Conservation (phyloP, 495 filamentous ascomycete species). For the Aspergillus hancockii region DNA sequence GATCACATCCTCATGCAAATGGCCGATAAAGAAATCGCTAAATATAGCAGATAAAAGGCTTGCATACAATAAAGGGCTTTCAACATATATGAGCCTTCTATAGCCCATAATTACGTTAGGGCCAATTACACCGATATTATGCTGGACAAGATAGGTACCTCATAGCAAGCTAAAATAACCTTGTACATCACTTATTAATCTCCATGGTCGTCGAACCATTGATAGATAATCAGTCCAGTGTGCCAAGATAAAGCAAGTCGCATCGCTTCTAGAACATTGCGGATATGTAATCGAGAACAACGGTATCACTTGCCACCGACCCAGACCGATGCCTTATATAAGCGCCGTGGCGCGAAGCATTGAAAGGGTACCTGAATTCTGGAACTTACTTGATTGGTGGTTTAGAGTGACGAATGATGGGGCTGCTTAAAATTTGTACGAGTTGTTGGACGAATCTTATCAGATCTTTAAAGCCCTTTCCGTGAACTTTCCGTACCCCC, state of each 20-base stretch:
- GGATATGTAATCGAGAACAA: slow-evolving; percentile 5
- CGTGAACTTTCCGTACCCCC: background rate
- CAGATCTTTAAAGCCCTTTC: background rate
- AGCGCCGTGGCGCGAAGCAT: background rate
- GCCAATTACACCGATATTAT: no score
- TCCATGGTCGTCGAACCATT: background rate
- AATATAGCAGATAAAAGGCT: no score
- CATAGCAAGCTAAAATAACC: no score
- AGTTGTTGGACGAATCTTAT: slow-evolving; percentile 7
- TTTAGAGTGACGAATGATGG: background rate
- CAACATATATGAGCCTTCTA: no score
- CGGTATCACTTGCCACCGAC: background rate
- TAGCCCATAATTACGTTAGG: no score
- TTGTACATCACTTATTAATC: background rate
- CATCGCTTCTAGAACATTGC: slow-evolving; percentile 5
- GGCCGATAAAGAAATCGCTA: no score
- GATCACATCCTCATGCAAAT: no score
- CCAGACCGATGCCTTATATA: background rate
- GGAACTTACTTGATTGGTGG: background rate
- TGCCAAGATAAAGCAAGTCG: background rate
- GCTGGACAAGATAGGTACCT: no score
- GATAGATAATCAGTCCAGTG: background rate
- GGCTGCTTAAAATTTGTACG: background rate
- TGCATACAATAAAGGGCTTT: no score
- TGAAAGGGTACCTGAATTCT: background rate